Percentiles rank a stretch among this genome's conserved stretches.
Evolutionary conservation across 345 rosid species (phyloP).

Genomic region (Acer campestre): DNA sequence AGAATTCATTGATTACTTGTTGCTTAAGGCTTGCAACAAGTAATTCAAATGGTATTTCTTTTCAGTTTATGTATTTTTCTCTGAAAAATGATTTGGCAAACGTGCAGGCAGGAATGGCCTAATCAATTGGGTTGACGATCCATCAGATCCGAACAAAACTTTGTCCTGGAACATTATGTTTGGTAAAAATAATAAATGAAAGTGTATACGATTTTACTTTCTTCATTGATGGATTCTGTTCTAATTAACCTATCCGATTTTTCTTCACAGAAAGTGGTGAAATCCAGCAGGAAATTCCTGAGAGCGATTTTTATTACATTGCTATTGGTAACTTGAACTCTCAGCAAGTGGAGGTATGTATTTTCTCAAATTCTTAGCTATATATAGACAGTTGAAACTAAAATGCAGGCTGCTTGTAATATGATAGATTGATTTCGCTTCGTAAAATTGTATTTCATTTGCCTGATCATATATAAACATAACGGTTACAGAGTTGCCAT

Average conservation of each 20-base stretch:
- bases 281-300: slow-evolving; percentile 43
- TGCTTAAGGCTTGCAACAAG: not conserved
- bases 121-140: slow-evolving; percentile 55
- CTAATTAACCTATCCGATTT: slow-evolving; percentile 4
- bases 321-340: slow-evolving; percentile 55
- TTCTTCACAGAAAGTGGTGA: slow-evolving; percentile 47
- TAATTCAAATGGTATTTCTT: not conserved
- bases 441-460: not conserved
- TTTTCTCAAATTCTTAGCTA: not conserved
- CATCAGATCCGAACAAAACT: slow-evolving; percentile 56
- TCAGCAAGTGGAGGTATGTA: slow-evolving; percentile 51
- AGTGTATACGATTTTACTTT: not conserved
- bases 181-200: slow-evolving; percentile 30
- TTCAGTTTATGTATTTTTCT: not conserved
- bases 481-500: too few species aligned
- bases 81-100: not conserved
- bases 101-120: slow-evolving; percentile 51
- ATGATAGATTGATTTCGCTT: not conserved
- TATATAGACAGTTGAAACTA: slow-evolving; percentile 1
- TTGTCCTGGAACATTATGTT: slow-evolving; percentile 59
- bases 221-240: not conserved
- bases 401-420: not conserved
- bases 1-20: not conserved
- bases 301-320: slow-evolving; percentile 47
- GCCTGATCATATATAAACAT: not conserved